Conservation (phyloP, 169 alveolate genomes). For the Pseudocohnilembus persalinus region DNA sequence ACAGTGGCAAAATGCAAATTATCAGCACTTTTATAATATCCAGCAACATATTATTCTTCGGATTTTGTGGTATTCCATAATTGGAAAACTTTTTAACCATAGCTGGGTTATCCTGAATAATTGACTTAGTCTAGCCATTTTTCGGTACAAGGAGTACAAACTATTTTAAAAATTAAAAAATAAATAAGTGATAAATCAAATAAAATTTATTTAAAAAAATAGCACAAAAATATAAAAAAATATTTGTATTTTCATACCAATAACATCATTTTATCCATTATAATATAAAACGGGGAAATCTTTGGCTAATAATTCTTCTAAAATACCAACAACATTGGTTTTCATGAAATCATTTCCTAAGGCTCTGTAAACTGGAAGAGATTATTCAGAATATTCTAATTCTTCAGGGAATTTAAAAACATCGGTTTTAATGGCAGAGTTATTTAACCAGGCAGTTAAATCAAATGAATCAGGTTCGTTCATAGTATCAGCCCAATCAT, state of each 20-base stretch:
- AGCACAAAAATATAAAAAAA: not conserved
- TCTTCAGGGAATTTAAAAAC: conserved; percentile 14
- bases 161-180: no score
- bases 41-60: conserved; percentile 13
- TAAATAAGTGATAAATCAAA: no score
- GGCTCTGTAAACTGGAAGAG: conserved; percentile 7
- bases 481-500: not conserved
- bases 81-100: not conserved
- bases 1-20: conserved; percentile 15
- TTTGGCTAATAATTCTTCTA: not conserved
- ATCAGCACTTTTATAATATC: conserved; percentile 9
- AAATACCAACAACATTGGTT: conserved; percentile 6
- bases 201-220: not conserved
- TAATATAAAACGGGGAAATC: conserved; percentile 16
- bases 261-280: conserved; percentile 34
- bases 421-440: not conserved
- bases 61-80: not conserved
- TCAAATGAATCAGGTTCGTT: not conserved
- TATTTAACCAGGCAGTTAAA: not conserved
- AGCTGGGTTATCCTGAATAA: not conserved
- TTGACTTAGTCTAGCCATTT: conserved; percentile 1
- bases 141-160: conserved; percentile 19
- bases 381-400: not conserved
- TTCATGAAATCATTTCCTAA: conserved; percentile 23
- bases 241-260: not conserved